A percentile compares a stretch with the other conserved stretches of the same genome.
Evolutionary conservation across 805 yeast genomes (phyloP).

Genomic region (Cyberlindnera meyerae): DNA sequence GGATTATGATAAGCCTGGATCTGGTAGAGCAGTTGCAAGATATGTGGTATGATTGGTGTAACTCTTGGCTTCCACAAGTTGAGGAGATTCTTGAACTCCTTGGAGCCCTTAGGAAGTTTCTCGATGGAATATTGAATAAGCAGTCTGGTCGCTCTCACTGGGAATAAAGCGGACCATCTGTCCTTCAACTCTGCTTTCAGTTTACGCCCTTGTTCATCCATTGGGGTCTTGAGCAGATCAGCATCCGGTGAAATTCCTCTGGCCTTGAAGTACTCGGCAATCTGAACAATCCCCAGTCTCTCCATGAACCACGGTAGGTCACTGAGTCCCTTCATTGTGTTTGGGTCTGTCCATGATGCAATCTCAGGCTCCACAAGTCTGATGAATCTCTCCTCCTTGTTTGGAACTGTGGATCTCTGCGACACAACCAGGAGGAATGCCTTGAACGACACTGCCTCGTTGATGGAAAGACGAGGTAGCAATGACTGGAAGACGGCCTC

Average conservation of each 20-base stretch:
- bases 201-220: constrained; percentile 83
- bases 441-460: constrained; percentile 90
- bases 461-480: constrained; percentile 71
- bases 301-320: constrained; percentile 99
- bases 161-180: constrained; percentile 92
- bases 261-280: constrained; percentile 82
- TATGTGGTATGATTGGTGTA: constrained; percentile 86
- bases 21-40: constrained; percentile 80
- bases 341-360: constrained; percentile 87
- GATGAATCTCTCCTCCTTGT: constrained; percentile 74
- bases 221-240: constrained; percentile 67
- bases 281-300: constrained; percentile 87
- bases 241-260: constrained; percentile 77
- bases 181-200: constrained; percentile 76
- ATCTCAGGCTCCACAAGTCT: constrained; percentile 91
- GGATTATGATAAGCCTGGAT: constrained; percentile 95
- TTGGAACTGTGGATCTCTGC: constrained; percentile 70
- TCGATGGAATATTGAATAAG: constrained; percentile 95
- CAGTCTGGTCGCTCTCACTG: constrained; percentile 91
- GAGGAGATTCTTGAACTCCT: constrained; percentile 62
- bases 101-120: constrained; percentile 72
- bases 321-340: constrained; percentile 80
- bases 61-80: constrained; percentile 90
- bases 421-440: constrained; percentile 89
- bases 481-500: constrained; percentile 77